phyloP scores from a whole-genome alignment of 768 basidiomycete genomes.

The Lentinus tigrinus region DNA sequence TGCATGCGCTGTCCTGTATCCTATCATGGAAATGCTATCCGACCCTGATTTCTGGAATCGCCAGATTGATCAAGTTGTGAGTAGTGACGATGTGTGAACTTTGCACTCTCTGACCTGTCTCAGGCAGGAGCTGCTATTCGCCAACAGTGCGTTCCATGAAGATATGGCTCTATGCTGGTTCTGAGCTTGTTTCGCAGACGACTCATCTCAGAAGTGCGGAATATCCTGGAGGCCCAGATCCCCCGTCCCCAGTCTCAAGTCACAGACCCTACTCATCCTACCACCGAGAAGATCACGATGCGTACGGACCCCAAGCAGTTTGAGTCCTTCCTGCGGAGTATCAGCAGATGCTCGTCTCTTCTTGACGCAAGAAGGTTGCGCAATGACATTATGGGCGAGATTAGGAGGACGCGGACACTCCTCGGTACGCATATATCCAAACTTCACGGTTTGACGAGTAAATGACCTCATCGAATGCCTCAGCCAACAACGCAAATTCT shows the following conservation, averaged over 20 bases:
- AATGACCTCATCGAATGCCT: not conserved
- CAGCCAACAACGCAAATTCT: constrained; percentile 83
- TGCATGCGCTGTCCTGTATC: constrained; percentile 78
- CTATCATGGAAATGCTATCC: constrained; percentile 87
- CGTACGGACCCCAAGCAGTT: constrained; percentile 82
- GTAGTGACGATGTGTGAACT: constrained; percentile 29
- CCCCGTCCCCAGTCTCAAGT: constrained; percentile 50
- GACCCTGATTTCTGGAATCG: constrained; percentile 99
- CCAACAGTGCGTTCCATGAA: constrained; percentile 59
- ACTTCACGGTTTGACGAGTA: not conserved
- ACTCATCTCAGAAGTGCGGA: constrained; percentile 84
- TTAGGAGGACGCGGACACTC: constrained; percentile 71
- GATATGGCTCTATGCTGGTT: constrained; percentile 31
- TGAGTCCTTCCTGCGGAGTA: constrained; percentile 87
- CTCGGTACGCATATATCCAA: constrained; percentile 48
- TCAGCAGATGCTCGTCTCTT: constrained; percentile 76
- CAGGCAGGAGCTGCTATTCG: constrained; percentile 70
- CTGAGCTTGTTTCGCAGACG: constrained; percentile 45
- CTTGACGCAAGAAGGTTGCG: constrained; percentile 88
- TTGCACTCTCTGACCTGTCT: constrained; percentile 7
- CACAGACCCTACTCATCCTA: constrained; percentile 38
- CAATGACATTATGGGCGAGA: constrained; percentile 92
- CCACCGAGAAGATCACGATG: constrained; percentile 75
- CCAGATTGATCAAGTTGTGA: constrained; percentile 86
- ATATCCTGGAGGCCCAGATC: constrained; percentile 77